Percentiles rank a stretch among this genome's conserved stretches.
Evolutionary conservation across 2,329 filamentous ascomycete species (phyloP).

Genomic region (Diaporthe velutina): DNA sequence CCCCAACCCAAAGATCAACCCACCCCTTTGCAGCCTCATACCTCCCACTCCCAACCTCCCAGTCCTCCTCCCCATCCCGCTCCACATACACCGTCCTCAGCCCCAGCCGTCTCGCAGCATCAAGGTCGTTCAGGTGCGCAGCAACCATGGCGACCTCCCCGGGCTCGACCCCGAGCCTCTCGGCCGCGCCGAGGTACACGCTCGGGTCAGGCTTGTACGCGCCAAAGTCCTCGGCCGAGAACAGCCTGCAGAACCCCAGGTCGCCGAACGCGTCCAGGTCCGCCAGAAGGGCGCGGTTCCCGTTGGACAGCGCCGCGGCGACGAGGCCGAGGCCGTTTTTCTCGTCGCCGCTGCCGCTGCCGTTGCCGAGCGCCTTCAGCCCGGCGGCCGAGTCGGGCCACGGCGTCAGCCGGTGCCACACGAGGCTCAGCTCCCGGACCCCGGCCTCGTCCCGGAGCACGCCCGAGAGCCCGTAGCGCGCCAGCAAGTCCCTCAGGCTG

Average conservation of each 20-base stretch:
- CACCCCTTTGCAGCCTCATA: slow-evolving; percentile 67
- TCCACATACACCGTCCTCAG: slow-evolving; percentile 82
- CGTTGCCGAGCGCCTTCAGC: slow-evolving; percentile 64
- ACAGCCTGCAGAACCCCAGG: slow-evolving; percentile 72
- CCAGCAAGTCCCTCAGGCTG: slow-evolving; percentile 71
- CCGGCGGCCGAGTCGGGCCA: slow-evolving; percentile 75
- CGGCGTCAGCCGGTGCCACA: slow-evolving; percentile 80
- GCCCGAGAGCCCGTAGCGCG: slow-evolving; percentile 65
- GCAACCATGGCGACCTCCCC: slow-evolving; percentile 81
- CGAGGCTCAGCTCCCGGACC: slow-evolving; percentile 71
- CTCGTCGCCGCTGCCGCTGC: neutral
- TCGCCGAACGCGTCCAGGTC: slow-evolving; percentile 72
- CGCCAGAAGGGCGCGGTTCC: slow-evolving; percentile 74
- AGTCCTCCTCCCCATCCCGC: slow-evolving; percentile 74
- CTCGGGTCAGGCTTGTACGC: slow-evolving; percentile 80
- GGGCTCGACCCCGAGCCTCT: slow-evolving; percentile 67
- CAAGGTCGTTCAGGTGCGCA: slow-evolving; percentile 78
- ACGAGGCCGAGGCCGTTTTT: slow-evolving; percentile 52
- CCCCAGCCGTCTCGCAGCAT: slow-evolving; percentile 73
- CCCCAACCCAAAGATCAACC: slow-evolving; percentile 74
- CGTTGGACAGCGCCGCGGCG: slow-evolving; percentile 81
- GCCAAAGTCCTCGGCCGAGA: slow-evolving; percentile 78
- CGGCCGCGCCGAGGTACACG: slow-evolving; percentile 78
- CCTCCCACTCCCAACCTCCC: slow-evolving; percentile 62
- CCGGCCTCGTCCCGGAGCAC: slow-evolving; percentile 75